A percentile compares a stretch with the other conserved stretches of the same genome.
phyloP scores from a whole-genome alignment of 805 yeast genomes.

The Candida ficus region DNA sequence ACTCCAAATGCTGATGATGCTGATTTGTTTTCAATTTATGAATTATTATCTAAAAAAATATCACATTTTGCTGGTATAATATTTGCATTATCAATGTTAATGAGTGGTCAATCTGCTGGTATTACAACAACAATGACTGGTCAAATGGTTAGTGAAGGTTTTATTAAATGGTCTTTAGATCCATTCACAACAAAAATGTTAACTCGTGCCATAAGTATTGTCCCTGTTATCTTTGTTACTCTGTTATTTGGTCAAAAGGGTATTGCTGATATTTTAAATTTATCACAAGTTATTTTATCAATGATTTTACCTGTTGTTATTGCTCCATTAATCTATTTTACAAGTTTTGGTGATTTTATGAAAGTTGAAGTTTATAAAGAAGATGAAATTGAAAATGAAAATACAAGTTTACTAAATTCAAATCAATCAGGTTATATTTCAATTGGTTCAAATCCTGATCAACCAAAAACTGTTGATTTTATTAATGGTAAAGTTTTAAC shows the following conservation, averaged over 20 bases:
- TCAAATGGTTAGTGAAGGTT: slow-evolving; percentile 91
- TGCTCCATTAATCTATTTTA: slow-evolving; percentile 82
- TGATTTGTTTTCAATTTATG: slow-evolving; percentile 76
- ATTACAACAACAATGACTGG: slow-evolving; percentile 92
- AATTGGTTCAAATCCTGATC: slow-evolving; percentile 2
- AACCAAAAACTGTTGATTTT: slow-evolving; percentile 27
- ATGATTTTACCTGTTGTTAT: slow-evolving; percentile 80
- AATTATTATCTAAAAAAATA: slow-evolving; percentile 60
- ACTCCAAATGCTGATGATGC: slow-evolving; percentile 69
- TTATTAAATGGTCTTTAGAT: slow-evolving; percentile 69
- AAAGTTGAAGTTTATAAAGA: slow-evolving; percentile 36
- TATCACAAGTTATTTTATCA: slow-evolving; percentile 78
- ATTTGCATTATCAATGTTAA: slow-evolving; percentile 82
- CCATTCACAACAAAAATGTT: slow-evolving; percentile 79
- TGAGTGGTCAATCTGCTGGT: slow-evolving; percentile 94
- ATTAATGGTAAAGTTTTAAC: slow-evolving; percentile 43
- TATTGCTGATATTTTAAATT: slow-evolving; percentile 65
- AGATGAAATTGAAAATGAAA: slow-evolving; percentile 6
- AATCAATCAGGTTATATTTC: background rate
- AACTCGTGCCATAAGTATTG: slow-evolving; percentile 78
- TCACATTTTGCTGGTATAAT: slow-evolving; percentile 85
- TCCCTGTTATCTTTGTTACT: slow-evolving; percentile 79
- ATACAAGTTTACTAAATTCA: background rate
- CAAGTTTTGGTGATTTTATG: slow-evolving; percentile 67
- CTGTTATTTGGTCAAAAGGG: slow-evolving; percentile 76